Conservation (phyloP, 805 yeast genomes). For the Sugiyamaella americana region DNA sequence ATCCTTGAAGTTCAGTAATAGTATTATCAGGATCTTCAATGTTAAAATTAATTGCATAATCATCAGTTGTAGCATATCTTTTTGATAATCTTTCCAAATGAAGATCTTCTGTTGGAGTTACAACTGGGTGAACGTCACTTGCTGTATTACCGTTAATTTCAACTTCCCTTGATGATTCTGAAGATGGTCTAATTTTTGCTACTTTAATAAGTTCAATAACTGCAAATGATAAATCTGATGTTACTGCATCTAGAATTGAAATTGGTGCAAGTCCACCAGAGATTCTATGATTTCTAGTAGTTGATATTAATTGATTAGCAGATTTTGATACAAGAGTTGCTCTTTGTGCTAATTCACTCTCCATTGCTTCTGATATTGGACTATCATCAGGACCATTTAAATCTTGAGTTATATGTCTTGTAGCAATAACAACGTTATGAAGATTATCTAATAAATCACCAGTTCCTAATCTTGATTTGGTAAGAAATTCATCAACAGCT, state of each 20-base stretch:
- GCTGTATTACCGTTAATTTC: neutral
- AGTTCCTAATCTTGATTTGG: conserved; percentile 26
- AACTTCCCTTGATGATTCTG: neutral
- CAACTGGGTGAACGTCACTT: conserved; percentile 4
- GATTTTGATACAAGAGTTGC: conserved; percentile 51
- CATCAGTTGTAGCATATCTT: neutral
- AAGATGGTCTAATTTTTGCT: conserved; percentile 21
- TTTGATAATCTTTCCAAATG: neutral
- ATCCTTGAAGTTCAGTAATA: conserved; percentile 70
- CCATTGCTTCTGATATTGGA: conserved; percentile 7
- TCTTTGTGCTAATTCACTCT: conserved; percentile 23
- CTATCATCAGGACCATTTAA: conserved; percentile 16
- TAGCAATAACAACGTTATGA: conserved; percentile 31
- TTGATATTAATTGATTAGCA: conserved; percentile 66
- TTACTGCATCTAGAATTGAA: conserved; percentile 64
- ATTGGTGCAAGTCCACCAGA: conserved; percentile 63
- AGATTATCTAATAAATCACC: conserved; percentile 28
- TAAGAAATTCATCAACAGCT: conserved; percentile 31
- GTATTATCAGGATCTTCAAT: conserved; percentile 86
- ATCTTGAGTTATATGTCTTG: conserved; percentile 28
- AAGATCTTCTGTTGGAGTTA: conserved; percentile 10
- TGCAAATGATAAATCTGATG: conserved; percentile 64
- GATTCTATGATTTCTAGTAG: conserved; percentile 65
- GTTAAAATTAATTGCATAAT: conserved; percentile 41
- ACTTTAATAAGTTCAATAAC: conserved; percentile 38